A percentile compares a stretch with the other conserved stretches of the same genome.
Evolutionary conservation across 1,284 basidiomycete species (phyloP).

Genomic region (Fomitopsis betulina): DNA sequence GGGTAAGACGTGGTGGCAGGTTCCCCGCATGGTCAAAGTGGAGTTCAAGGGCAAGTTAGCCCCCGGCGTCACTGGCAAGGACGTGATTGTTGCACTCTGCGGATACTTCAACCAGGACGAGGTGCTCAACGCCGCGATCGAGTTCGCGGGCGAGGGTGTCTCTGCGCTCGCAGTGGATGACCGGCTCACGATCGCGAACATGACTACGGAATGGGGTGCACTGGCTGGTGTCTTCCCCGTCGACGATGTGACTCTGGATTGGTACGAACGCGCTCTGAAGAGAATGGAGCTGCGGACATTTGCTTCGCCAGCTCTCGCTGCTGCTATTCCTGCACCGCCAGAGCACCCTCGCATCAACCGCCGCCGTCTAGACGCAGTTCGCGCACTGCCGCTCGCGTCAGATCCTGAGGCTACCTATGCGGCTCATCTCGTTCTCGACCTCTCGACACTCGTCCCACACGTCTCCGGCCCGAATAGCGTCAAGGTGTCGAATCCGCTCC

Average conservation of each 20-base stretch:
- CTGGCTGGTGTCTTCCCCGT: constrained; percentile 95
- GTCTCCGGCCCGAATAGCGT: constrained; percentile 98
- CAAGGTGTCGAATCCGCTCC: constrained; percentile 91
- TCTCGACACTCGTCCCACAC: constrained; percentile 92
- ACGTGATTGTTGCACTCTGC: constrained; percentile 96
- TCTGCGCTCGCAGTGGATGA: constrained; percentile 83
- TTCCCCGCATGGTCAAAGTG: constrained; percentile 94
- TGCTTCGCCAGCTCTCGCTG: constrained; percentile 40
- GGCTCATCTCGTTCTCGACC: constrained; percentile 88
- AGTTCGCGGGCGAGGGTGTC: constrained; percentile 96
- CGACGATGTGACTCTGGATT: constrained; percentile 77
- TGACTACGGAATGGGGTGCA: constrained; percentile 99
- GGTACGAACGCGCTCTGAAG: constrained; percentile 83
- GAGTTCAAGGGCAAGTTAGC: constrained; percentile 83
- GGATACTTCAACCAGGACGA: constrained; percentile 97
- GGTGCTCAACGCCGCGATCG: constrained; percentile 97
- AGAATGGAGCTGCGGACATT: constrained; percentile 83
- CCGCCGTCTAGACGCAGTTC: constrained; percentile 64
- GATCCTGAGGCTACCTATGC: constrained; percentile 84
- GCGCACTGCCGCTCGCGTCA: constrained; percentile 54
- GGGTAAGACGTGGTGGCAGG: constrained; percentile 99
- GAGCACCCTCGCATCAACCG: constrained; percentile 88
- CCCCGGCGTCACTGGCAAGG: constrained; percentile 94
- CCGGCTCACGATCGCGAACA: constrained; percentile 92
- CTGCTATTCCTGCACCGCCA: constrained; percentile 63